Conservation (phyloP, 176 grass and related monocot species). For the Bolboschoenus planiculmis region DNA sequence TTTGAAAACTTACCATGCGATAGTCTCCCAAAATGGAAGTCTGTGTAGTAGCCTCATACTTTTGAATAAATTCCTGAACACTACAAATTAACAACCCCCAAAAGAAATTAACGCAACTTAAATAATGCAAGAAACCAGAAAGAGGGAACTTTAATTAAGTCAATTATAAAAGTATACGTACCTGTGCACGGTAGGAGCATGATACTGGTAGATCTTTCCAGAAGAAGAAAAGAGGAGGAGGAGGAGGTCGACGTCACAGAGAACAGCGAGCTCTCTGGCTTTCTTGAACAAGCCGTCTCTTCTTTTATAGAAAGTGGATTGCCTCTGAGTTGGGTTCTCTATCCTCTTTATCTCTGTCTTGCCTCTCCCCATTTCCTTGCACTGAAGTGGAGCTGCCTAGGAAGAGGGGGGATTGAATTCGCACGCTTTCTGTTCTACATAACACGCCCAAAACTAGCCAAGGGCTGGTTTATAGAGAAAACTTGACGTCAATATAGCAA, state of each 20-base stretch:
- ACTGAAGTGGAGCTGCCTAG: background rate
- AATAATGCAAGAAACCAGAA: background rate
- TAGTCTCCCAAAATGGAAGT: constrained; percentile 63
- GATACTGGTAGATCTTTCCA: constrained; percentile 95
- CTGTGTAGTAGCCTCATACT: constrained; percentile 75
- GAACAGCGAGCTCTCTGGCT: constrained; percentile 81
- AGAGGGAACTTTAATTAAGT: background rate
- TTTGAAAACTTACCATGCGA: constrained; percentile 39
- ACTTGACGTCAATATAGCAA: constrained; percentile 57
- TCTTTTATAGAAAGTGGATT: constrained; percentile 99
- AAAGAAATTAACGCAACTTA: background rate
- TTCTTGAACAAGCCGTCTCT: constrained; percentile 98
- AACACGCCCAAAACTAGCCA: constrained; percentile 13
- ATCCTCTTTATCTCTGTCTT: constrained; percentile 99
- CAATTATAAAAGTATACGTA: background rate
- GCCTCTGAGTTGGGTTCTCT: constrained; percentile 86
- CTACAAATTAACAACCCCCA: constrained; percentile 22
- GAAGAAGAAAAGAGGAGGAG: constrained; percentile 96
- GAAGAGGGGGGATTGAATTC: background rate
- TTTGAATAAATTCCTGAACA: constrained; percentile 59
- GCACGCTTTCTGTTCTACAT: background rate
- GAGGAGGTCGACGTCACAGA: constrained; percentile 98
- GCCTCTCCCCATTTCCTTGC: constrained; percentile 65
- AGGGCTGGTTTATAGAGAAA: constrained; percentile 18
- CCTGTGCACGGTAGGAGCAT: constrained; percentile 71